phyloP scores from a whole-genome alignment of 2,329 filamentous ascomycete species.

The Alternaria sp. region DNA sequence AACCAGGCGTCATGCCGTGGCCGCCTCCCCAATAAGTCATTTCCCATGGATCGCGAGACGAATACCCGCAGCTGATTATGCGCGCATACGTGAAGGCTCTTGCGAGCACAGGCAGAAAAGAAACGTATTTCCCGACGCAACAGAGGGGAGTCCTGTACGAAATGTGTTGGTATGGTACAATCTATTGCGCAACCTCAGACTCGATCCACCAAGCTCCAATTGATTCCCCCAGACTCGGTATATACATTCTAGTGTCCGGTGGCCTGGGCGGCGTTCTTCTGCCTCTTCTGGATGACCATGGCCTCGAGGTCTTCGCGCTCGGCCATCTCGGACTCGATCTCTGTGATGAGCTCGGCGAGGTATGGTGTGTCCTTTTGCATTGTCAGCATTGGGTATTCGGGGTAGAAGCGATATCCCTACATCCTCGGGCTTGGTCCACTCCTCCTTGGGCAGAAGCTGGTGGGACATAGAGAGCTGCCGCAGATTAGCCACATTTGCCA shows the following conservation, averaged over 20 bases:
- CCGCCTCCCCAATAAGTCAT: not conserved
- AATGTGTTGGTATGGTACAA: constrained; percentile 47
- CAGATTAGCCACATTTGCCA: constrained; percentile 21
- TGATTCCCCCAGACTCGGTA: constrained; percentile 19
- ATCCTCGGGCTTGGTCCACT: constrained; percentile 72
- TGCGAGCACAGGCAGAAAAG: no score
- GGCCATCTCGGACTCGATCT: constrained; percentile 70
- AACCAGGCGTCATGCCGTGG: not conserved
- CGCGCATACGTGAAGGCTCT: not conserved
- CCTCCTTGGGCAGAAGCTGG: constrained; percentile 66
- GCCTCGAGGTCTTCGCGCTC: constrained; percentile 73
- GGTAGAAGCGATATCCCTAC: constrained; percentile 50
- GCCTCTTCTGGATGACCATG: constrained; percentile 62
- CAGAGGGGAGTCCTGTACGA: constrained; percentile 13
- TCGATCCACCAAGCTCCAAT: constrained; percentile 16
- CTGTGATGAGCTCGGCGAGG: constrained; percentile 69
- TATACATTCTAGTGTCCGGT: constrained; percentile 34
- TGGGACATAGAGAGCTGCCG: constrained; percentile 69
- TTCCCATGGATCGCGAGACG: not conserved
- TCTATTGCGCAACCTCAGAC: constrained; percentile 46
- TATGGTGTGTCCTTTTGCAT: constrained; percentile 67
- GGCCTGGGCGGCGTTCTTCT: constrained; percentile 26
- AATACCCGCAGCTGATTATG: not conserved
- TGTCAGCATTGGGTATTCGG: constrained; percentile 17
- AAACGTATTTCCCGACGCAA: constrained; percentile 2